These are phyloP conservation scores for Penstemon barbatus DNA, from an alignment of 257 asterid species.

Conservation along the genomic window DNA sequence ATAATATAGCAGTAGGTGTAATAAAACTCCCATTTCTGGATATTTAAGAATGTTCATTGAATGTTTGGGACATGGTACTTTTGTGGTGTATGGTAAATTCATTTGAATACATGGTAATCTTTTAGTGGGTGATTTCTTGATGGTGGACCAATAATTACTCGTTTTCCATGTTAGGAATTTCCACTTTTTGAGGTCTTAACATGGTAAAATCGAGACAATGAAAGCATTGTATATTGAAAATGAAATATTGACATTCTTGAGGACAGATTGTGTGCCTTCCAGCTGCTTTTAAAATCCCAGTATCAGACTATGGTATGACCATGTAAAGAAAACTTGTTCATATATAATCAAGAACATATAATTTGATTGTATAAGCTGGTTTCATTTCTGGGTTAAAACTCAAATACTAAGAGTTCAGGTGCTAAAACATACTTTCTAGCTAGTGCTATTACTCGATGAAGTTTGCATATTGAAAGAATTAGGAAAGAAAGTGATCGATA, in stretches of 20 bases:
- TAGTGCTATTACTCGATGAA: conserved; percentile 2
- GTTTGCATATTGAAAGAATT: conserved; percentile 1
- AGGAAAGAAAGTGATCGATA: neutral
- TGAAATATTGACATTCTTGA: neutral
- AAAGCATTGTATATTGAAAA: neutral
- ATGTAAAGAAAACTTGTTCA: neutral
- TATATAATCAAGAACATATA: neutral
- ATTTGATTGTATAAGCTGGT: neutral
- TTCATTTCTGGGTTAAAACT: conserved; percentile 4
- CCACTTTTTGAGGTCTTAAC: conserved; percentile 1
- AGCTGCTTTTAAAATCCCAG: neutral
- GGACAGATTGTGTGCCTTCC: conserved; percentile 1
- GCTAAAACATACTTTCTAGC: conserved; percentile 5
- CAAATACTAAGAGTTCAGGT: neutral
- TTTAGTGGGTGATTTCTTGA: too few species aligned
- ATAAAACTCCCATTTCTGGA: neutral
- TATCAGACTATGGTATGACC: neutral
- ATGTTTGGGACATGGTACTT: neutral
- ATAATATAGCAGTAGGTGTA: conserved; percentile 3
- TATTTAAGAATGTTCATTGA: neutral
- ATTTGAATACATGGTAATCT: neutral
- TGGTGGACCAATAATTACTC: too few species aligned
- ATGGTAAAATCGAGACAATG: neutral
- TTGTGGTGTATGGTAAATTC: neutral
- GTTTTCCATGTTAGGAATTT: neutral